phyloP scores from a whole-genome alignment of 2,329 filamentous ascomycete genomes.

The Calonectria hongkongensis region DNA sequence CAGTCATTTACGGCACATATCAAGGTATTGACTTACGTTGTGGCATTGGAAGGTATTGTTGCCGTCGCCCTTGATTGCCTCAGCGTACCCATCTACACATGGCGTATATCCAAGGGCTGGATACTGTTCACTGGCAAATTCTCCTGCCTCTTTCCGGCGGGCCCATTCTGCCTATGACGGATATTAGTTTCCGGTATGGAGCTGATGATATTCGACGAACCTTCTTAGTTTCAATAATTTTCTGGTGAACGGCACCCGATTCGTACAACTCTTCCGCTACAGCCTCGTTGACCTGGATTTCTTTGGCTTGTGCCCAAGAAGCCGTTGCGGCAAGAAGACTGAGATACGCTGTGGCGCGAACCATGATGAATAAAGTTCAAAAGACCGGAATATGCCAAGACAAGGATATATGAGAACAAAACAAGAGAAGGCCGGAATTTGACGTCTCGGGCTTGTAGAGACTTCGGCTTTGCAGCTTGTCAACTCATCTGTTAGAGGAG shows the following conservation, averaged over 20 bases:
- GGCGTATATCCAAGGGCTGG: background rate
- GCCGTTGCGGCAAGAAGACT: background rate
- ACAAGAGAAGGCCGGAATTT: background rate
- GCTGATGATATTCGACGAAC: background rate
- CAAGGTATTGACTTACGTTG: background rate
- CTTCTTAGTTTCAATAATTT: background rate
- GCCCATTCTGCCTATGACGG: background rate
- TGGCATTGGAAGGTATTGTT: slow-evolving; percentile 20
- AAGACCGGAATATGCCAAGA: background rate
- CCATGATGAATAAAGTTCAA: slow-evolving; percentile 7
- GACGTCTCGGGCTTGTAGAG: background rate
- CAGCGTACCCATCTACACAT: slow-evolving; percentile 10
- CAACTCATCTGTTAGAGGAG: background rate
- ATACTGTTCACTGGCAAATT: slow-evolving; percentile 6
- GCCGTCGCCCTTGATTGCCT: slow-evolving; percentile 13
- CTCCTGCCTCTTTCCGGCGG: slow-evolving; percentile 14
- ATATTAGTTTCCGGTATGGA: background rate
- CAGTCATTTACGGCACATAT: background rate
- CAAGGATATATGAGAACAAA: background rate
- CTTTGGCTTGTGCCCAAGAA: background rate
- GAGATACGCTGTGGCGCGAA: background rate
- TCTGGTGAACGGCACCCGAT: background rate
- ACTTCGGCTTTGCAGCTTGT: slow-evolving; percentile 19
- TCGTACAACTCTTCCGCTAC: slow-evolving; percentile 9
- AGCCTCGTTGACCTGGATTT: background rate